phyloP scores from a whole-genome alignment of 768 basidiomycete genomes.

The Calocera viscosa region DNA sequence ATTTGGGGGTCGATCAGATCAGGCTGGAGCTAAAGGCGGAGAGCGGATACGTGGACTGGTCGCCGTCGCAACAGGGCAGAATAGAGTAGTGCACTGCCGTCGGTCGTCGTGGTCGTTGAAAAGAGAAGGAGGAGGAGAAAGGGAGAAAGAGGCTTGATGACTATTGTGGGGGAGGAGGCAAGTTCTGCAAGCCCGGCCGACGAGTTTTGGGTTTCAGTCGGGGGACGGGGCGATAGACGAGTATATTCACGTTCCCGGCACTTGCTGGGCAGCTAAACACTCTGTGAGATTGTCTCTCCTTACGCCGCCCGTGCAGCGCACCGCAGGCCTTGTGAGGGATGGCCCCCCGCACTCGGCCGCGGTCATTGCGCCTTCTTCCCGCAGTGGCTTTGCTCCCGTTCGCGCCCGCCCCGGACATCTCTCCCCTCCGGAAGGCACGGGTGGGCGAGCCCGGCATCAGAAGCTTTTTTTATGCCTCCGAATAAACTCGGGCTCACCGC shows the following conservation, averaged over 20 bases:
- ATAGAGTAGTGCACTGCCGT: conserved; percentile 7
- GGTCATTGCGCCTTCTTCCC: not conserved
- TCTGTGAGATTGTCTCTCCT: conserved; percentile 2
- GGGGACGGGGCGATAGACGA: not conserved
- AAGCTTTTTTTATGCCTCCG: not conserved
- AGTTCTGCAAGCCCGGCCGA: not conserved
- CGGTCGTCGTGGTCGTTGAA: conserved; percentile 1
- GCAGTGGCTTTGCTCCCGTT: not conserved
- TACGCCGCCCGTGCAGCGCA: not conserved
- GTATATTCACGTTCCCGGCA: not conserved
- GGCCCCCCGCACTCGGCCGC: not conserved
- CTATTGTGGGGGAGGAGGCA: conserved; percentile 2
- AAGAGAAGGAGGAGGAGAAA: not conserved
- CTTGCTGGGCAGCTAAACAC: not conserved
- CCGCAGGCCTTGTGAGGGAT: too few relatives aligned
- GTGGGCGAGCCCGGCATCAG: not conserved
- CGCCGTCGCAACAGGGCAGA: conserved; percentile 1
- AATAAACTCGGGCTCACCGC: not conserved
- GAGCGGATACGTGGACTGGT: not conserved
- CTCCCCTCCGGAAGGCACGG: not conserved
- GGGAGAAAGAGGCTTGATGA: not conserved
- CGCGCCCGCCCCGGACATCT: not conserved
- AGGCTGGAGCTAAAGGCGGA: not conserved
- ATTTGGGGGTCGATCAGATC: not conserved
- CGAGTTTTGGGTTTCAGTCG: conserved; percentile 4